phyloP scores from a whole-genome alignment of 805 yeast species.

The Metschnikowia rubicola region DNA sequence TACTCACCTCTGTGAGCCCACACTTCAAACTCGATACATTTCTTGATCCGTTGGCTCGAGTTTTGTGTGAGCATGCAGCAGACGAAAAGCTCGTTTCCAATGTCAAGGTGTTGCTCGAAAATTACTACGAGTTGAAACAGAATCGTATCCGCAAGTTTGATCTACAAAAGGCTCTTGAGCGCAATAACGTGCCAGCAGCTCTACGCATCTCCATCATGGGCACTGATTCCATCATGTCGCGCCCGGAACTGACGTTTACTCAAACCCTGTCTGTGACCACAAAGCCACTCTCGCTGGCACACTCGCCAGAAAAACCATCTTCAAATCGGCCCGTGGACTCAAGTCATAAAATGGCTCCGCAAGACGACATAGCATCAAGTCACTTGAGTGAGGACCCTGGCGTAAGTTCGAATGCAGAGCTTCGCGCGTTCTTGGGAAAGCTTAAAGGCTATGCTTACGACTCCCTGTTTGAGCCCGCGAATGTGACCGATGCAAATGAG shows the following conservation, averaged over 20 bases:
- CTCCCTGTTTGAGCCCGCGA: slow-evolving; percentile 27
- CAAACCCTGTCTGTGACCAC: no score
- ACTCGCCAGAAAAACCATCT: no score
- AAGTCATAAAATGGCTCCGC: no score
- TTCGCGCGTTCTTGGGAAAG: background rate
- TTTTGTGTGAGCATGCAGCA: slow-evolving; percentile 11
- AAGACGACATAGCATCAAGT: no score
- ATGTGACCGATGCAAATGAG: slow-evolving; percentile 23
- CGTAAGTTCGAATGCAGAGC: background rate
- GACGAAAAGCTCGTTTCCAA: slow-evolving; percentile 16
- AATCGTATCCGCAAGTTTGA: slow-evolving; percentile 44
- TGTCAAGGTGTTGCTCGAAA: slow-evolving; percentile 21
- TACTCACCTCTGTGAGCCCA: slow-evolving; percentile 33
- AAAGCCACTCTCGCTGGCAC: no score
- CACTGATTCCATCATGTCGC: slow-evolving; percentile 10
- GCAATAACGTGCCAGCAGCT: slow-evolving; percentile 26
- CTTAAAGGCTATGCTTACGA: slow-evolving; percentile 37
- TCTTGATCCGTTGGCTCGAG: slow-evolving; percentile 22
- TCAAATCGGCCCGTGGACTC: no score
- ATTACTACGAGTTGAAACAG: slow-evolving; percentile 27
- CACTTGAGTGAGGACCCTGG: background rate
- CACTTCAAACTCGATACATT: slow-evolving; percentile 30
- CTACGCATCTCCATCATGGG: slow-evolving; percentile 21
- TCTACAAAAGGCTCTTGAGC: slow-evolving; percentile 38
- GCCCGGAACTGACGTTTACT: background rate